Base-by-base conservation (phyloP, 371 early-diverging fungal genomes). In the Actinomortierella wolfii region DNA sequence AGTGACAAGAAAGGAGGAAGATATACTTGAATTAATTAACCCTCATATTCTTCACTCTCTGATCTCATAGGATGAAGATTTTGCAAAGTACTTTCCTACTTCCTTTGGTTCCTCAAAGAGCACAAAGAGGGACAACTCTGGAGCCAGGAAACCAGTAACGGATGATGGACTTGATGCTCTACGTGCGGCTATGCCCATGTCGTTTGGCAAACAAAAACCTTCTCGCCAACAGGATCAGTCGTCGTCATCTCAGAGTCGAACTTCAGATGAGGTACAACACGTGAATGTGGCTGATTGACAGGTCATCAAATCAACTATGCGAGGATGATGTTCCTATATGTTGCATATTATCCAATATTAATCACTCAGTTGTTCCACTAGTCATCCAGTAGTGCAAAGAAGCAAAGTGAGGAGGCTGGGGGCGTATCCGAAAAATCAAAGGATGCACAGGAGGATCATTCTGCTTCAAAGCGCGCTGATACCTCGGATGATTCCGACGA, bases 121-220 rank as follows among this genome's bases (percentile, higher is more conserved):
- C 15, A 17, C 60, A 20, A 62, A 46, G 41, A 48, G 45, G 41
- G 58, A 64, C 8, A 63, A 57, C n/a, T n/a, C n/a, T n/a, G n/a
- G n/a, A n/a, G n/a, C n/a, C n/a, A n/a, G n/a, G 48, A 64, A 67
- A n/a, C 44, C 45, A 3, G 41, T 50, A n/a, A 56, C 54, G 1
- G 45, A 54, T 41, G 59, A 67, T 28, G 82, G 75, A 41, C 76
- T 77, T 78, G 84, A 81, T 56, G 76, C 81, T 3, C 64, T 88
- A 11, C 61, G 83, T 25, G 71, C 75, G 20, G 80, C 84, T 53
- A 63, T 88, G 64, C 86, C 86, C n/a, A 83, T 73, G 6, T 83
- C 86, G 3, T 88, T 88, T 71, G 88, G 86, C 11, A 82, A 83
- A 52, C 80, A 82, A 56, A 76, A 80, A 28, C 51, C 79, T 24